A percentile compares a stretch with the other conserved stretches of the same genome.
Evolutionary conservation across 2,329 filamentous ascomycete species (phyloP).

Genomic region (Nemania sp.): DNA sequence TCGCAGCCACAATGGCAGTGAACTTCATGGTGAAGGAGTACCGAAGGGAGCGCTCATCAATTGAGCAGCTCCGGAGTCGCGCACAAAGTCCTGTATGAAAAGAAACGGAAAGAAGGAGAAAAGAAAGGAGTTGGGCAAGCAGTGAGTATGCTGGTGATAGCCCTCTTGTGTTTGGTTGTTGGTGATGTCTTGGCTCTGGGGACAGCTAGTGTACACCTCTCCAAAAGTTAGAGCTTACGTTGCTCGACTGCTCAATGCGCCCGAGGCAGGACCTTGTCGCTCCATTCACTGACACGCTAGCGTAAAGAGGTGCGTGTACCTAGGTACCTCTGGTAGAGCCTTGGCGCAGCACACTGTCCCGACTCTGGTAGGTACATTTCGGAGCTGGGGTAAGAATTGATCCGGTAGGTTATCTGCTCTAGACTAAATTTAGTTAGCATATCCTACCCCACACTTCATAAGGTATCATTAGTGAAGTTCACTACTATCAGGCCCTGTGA

Average conservation of each 20-base stretch:
- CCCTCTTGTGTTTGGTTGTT: conserved; percentile 34
- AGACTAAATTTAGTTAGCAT: neutral
- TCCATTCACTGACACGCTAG: neutral
- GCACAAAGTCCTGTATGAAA: conserved; percentile 14
- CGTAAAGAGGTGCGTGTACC: neutral
- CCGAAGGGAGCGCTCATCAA: conserved; percentile 49
- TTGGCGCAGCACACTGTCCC: neutral
- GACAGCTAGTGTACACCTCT: conserved; percentile 38
- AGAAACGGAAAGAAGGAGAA: conserved; percentile 15
- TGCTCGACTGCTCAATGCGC: conserved; percentile 48
- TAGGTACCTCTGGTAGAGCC: conserved; percentile 16
- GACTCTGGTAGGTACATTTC: neutral
- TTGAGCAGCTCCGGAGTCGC: conserved; percentile 45
- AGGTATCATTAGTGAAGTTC: conserved; percentile 3
- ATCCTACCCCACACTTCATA: neutral
- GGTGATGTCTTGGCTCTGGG: conserved; percentile 34
- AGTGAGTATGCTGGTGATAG: conserved; percentile 31
- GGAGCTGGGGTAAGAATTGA: conserved; percentile 15
- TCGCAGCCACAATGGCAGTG: conserved; percentile 66
- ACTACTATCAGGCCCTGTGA: conserved; percentile 5
- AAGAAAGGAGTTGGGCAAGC: conserved; percentile 36
- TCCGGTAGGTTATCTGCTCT: neutral
- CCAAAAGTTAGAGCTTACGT: conserved; percentile 50
- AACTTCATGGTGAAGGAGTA: conserved; percentile 59
- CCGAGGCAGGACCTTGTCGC: conserved; percentile 2